phyloP scores from a whole-genome alignment of 1,284 basidiomycete species.

The Acaromyces ingoldii region DNA sequence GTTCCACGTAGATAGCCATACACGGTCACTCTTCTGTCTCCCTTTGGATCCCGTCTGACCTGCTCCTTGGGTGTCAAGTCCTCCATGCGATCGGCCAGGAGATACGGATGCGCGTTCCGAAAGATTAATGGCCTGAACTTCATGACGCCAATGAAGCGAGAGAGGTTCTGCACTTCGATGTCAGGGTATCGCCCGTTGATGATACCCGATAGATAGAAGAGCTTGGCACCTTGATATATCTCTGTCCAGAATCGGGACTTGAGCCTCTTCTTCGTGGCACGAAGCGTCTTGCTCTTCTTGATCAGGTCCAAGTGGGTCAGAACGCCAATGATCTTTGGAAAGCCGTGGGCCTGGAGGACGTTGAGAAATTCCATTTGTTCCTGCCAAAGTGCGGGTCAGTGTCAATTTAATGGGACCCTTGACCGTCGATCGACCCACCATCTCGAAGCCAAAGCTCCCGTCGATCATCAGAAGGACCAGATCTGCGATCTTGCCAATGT shows the following conservation, averaged over 20 bases:
- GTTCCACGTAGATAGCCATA: conserved; percentile 80
- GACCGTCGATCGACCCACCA: conserved; percentile 61
- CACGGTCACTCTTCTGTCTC: conserved; percentile 81
- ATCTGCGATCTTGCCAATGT: conserved; percentile 93
- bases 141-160: conserved; percentile 88
- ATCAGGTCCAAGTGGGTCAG: conserved; percentile 95
- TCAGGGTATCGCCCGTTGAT: conserved; percentile 98
- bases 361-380: conserved; percentile 99
- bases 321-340: conserved; percentile 95
- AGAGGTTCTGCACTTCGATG: conserved; percentile 89
- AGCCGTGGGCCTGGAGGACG: conserved; percentile 91
- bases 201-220: conserved; percentile 96
- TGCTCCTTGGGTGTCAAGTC: conserved; percentile 86
- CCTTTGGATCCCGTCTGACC: conserved; percentile 76
- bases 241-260: conserved; percentile 99
- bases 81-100: conserved; percentile 91
- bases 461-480: conserved; percentile 95
- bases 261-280: conserved; percentile 85
- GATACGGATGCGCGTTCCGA: conserved; percentile 88
- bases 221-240: conserved; percentile 95
- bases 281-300: conserved; percentile 81
- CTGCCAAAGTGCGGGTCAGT: conserved; percentile 54
- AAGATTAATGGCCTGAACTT: conserved; percentile 97
- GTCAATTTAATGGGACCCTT: neutral
- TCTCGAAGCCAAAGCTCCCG: conserved; percentile 95